These are phyloP conservation scores for Furcasterigmium sp. DNA, from an alignment of 2,329 filamentous ascomycete species.

Conservation along the genomic window DNA sequence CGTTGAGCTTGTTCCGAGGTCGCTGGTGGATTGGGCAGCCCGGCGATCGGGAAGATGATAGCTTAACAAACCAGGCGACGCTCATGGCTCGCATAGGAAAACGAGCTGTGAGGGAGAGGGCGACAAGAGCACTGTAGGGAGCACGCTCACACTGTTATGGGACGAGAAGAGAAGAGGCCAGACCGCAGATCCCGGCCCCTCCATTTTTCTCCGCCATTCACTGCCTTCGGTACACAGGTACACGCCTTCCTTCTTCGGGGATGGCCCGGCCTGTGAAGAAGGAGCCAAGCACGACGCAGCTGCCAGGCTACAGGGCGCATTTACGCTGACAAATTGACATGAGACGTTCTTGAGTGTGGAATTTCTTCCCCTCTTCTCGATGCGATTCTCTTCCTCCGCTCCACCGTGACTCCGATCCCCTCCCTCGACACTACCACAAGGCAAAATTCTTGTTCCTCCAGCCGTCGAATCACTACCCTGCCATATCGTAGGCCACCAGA, in stretches of 20 bases:
- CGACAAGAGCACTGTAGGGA: not conserved
- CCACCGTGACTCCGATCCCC: constrained; percentile 1
- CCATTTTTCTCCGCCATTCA: not conserved
- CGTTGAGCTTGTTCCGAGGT: not conserved
- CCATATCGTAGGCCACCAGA: too few species aligned
- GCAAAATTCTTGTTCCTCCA: not conserved
- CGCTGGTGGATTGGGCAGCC: too few species aligned
- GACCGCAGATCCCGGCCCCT: not conserved
- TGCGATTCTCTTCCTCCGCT: constrained; percentile 6
- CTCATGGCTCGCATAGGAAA: not conserved
- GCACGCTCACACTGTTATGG: too few species aligned
- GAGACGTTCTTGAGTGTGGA: constrained; percentile 1
- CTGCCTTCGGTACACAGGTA: not conserved
- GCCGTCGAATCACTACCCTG: too few species aligned
- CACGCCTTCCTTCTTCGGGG: too few species aligned
- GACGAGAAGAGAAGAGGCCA: not conserved
- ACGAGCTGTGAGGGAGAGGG: not conserved
- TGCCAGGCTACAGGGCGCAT: not conserved
- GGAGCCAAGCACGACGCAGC: too few species aligned
- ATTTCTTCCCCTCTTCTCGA: constrained; percentile 10
- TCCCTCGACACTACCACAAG: constrained; percentile 1
- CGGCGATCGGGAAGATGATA: too few species aligned
- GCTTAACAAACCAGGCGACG: too few species aligned
- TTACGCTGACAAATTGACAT: constrained; percentile 14
- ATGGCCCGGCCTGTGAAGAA: too few species aligned